phyloP scores from a whole-genome alignment of 208 protist genomes.

The Wallacemonas sp. region DNA sequence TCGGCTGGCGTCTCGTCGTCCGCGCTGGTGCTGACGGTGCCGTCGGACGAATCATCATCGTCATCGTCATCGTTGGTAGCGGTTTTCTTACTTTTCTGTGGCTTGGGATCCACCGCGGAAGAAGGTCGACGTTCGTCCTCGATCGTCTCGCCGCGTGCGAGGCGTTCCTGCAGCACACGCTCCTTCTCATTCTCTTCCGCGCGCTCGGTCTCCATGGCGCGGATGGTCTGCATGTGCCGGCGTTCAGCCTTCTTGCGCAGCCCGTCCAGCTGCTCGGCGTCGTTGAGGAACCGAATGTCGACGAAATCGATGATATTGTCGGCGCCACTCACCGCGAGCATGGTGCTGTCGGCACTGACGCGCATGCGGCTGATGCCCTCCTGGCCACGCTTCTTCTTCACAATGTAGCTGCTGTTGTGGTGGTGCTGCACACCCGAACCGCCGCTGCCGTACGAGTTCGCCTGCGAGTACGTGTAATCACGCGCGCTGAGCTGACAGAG shows the following conservation, averaged over 20 bases:
- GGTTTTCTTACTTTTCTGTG: neutral
- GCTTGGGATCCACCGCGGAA: neutral
- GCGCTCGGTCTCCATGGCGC: constrained; percentile 59
- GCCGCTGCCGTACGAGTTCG: constrained; percentile 40
- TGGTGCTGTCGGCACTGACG: constrained; percentile 62
- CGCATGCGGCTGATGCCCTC: constrained; percentile 81
- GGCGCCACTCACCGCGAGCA: constrained; percentile 76
- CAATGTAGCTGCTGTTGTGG: constrained; percentile 41
- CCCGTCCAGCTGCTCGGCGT: constrained; percentile 72
- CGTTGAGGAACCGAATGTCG: constrained; percentile 82
- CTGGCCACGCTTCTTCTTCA: constrained; percentile 51
- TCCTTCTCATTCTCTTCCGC: constrained; percentile 25
- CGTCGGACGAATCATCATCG: neutral
- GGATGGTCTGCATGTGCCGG: constrained; percentile 74
- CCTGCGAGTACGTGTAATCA: constrained; percentile 81
- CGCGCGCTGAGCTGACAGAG: constrained; percentile 88
- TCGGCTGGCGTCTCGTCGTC: neutral
- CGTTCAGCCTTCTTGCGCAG: constrained; percentile 76
- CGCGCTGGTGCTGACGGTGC: constrained; percentile 2
- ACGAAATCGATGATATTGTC: constrained; percentile 91
- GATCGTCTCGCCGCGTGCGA: neutral
- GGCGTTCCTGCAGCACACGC: constrained; percentile 5
- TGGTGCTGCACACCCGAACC: constrained; percentile 22
- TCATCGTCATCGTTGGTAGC: neutral
- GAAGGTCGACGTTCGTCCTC: neutral